Conservation (phyloP, 768 basidiomycete genomes). For the Amanita muscaria region DNA sequence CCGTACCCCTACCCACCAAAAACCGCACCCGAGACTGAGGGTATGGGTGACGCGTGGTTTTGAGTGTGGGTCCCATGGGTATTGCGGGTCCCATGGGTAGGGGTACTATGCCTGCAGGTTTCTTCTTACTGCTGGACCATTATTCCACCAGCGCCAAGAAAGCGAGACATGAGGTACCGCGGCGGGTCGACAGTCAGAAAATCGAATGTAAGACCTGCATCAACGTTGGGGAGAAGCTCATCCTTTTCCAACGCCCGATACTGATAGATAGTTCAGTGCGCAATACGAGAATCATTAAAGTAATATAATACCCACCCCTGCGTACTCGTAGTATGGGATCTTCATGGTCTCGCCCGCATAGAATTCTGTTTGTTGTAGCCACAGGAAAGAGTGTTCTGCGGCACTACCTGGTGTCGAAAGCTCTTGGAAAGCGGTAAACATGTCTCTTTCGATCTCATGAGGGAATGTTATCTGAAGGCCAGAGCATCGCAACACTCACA, state of each 20-base stretch:
- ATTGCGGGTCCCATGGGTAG: too few relatives aligned
- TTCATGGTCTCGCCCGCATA: conserved; percentile 25
- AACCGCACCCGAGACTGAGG: too few relatives aligned
- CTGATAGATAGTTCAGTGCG: conserved; percentile 20
- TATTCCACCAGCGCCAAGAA: conserved; percentile 46
- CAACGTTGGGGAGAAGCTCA: conserved; percentile 32
- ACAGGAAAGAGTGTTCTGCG: conserved; percentile 55
- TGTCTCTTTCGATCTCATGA: conserved; percentile 61
- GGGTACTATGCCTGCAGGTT: too few relatives aligned
- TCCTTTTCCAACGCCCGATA: conserved; percentile 27
- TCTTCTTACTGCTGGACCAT: too few relatives aligned
- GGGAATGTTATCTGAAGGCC: background rate
- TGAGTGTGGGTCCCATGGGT: too few relatives aligned
- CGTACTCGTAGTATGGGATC: conserved; percentile 26
- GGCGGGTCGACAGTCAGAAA: conserved; percentile 60
- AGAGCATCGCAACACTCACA: conserved; percentile 33
- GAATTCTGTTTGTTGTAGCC: conserved; percentile 53
- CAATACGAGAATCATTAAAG: background rate
- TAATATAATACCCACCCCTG: conserved; percentile 30
- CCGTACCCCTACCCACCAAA: too few relatives aligned
- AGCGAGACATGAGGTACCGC: conserved; percentile 48
- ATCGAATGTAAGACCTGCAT: conserved; percentile 42
- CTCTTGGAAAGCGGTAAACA: conserved; percentile 63
- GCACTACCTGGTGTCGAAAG: conserved; percentile 49
- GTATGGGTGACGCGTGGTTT: too few relatives aligned